Conservation (phyloP, 2,329 filamentous ascomycete species). For the Claviceps purpurea region DNA sequence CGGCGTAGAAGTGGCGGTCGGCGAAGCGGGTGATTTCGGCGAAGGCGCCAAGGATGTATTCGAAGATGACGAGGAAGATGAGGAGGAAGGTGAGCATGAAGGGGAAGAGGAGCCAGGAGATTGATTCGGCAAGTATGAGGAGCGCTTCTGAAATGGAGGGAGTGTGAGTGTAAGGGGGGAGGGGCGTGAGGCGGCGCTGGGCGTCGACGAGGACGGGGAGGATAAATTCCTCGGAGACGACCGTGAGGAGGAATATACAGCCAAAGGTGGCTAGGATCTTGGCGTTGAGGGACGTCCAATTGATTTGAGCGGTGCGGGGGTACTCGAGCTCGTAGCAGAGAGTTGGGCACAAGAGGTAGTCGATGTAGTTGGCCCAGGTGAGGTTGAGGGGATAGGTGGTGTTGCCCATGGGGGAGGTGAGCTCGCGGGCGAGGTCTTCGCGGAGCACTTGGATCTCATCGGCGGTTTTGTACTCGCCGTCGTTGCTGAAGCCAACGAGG, state of each 20-base stretch:
- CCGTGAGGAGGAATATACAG: constrained; percentile 86
- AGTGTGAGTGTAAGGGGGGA: constrained; percentile 13
- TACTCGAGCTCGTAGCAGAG: constrained; percentile 98
- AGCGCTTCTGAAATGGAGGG: constrained; percentile 46
- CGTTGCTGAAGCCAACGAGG: constrained; percentile 1
- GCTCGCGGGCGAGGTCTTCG: constrained; percentile 76
- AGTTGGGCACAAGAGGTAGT: constrained; percentile 85
- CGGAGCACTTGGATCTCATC: constrained; percentile 56
- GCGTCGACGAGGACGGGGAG: constrained; percentile 75
- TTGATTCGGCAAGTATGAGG: constrained; percentile 76
- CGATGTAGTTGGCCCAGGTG: constrained; percentile 65
- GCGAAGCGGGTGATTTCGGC: constrained; percentile 90
- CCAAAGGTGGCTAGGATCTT: constrained; percentile 87
- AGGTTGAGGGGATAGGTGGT: constrained; percentile 86
- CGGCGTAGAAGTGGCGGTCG: constrained; percentile 82
- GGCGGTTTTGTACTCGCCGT: constrained; percentile 11
- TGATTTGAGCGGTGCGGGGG: constrained; percentile 60
- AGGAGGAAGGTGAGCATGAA: constrained; percentile 95
- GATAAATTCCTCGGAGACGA: constrained; percentile 91
- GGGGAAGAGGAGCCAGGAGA: constrained; percentile 83
- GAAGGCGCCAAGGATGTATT: constrained; percentile 88
- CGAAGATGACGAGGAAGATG: constrained; percentile 96
- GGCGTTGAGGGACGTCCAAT: constrained; percentile 69
- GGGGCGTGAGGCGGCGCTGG: constrained; percentile 34
- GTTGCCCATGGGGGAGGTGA: constrained; percentile 80